Evolutionary conservation across 371 early-diverging fungal species (phyloP), one percentile per base, ranked within the genome.

Genomic region (Blakeslea trispora): DNA sequence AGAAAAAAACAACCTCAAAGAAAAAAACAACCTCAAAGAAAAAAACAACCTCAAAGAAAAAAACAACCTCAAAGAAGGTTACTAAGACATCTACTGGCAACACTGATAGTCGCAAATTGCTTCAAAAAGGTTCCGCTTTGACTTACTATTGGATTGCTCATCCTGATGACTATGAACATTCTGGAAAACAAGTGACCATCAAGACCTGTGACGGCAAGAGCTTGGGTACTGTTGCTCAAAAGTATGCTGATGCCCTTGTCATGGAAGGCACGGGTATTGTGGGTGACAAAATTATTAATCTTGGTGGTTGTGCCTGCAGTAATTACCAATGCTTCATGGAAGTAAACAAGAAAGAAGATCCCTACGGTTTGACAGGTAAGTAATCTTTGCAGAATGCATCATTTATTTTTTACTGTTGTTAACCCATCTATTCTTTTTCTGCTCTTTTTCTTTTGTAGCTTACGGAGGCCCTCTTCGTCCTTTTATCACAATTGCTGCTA

Each of bases 71-170:
- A 3, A 28, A 7, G 7, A 53, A 51, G 23, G 31, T 40, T 9
- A 32, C 45, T 5, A 46, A 39, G 19, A 35, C 23, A 13, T 37
- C 55, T 11, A 44, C 45, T 31, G 48, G 55, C 17, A 64, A 66
- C 11, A 44, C 45, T 28, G 48, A 59, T 17, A 62, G 66, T 42
- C 64, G 75, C 22, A 75, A 71, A 66, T 54, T 67, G 48, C 53
- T 79, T 41, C 79, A 79, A 57, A 58, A 55, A 41, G 37, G 48
- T 11, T 56, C 72, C 46, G 74, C 66, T 9, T 71, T 79, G 53
- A 79, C 79, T 18, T 79, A 79, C 51, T 79, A 79, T 68, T 79
- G 79, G 79, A 79, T 75, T 51, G 79, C 79, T 45, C 64, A 66
- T 24, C 69, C 66, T 13, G 55, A 62, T 23, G 71, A 72, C 41